Base-by-base conservation (phyloP, 2,329 filamentous ascomycete genomes). In the Colletotrichum camelliae region DNA sequence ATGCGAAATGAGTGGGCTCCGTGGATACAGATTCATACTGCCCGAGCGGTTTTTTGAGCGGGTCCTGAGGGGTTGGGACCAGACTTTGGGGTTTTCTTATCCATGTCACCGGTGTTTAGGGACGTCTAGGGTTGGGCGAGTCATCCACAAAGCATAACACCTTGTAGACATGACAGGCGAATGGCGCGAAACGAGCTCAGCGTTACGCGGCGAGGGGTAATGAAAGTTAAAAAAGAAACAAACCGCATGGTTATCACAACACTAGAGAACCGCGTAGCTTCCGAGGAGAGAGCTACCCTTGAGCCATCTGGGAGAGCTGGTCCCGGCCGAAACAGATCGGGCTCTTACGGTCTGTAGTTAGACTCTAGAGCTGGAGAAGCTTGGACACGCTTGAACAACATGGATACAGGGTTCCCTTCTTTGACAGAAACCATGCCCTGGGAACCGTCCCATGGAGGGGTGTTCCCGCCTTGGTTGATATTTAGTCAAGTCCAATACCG, bases 111-210 rank as follows among this genome's bases (percentile, higher is more conserved):
- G 15, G 9, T 52, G 7, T 64, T 29, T n/a, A 43, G 27, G 55
- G 13, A 58, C 18, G n/a, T 21, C 58, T 9, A n/a, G 33, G 69
- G 55, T 65, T 9, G 21, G 61, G 48, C 70, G 70, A 72, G 70
- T 72, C 70, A 72, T 72, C 70, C 18, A 27, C 27, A 48, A 72
- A 72, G 70, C 31, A 33, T 67, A 72, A 43, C 24, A 13, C 24
- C 61, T 33, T 48, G 29, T 37, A 18, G 52, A 33, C 16, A 57
- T 12, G 35, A 31, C 27, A 29, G 16, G n/a, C 16, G 21, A 64
- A 29, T 62, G 69, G 70, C 33, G 24, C 61, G 55, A 69, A 69
- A 61, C 67, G 35, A 61, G 37, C 66, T 29, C 33, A 71, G 18
- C 31, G 60, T 55, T 71, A 58, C 66, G 57, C 15, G 24, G 35